Evolutionary conservation across 2,329 filamentous ascomycete genomes (phyloP), one percentile per base, ranked within the genome.

Genomic region (Bipolaris cookei): DNA sequence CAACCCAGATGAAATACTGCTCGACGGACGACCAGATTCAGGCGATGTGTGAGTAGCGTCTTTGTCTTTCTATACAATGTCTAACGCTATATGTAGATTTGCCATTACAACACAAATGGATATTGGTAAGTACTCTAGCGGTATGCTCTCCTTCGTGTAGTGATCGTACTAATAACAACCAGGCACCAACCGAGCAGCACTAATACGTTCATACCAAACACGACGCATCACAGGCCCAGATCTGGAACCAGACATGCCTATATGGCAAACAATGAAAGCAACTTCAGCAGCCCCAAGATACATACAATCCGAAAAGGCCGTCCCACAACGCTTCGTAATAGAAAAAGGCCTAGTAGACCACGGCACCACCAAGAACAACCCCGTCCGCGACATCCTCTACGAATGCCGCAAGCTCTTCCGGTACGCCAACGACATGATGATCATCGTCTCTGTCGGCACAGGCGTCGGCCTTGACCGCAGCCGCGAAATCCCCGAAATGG

Each of bases 301-400:
- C 30, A 57, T 70, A 34, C 49, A 57, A 16, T 56, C 63, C 0
- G 56, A 56, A 5, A 56, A 58, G 20, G 58, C 59, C 3, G 23
- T 59, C 1, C 62, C 54, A 11, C 64, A 63, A 44, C 61, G 66
- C 32, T 53, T 63, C 11, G 63, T 72, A 13, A 67, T 74, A 13
- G 65, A 63, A n/a, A 68, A 68, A 1, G 71, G 71, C 11, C 56
- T 72, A 3, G 68, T 72, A 7, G 71, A 74, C 46, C 65, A 71
- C 45, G 69, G 71, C 13, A 72, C 66, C 6, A 58, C 64, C 1
- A 74, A 74, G 53, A 72, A 73, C 60, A 73, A 73, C 23, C 70
- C 71, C 8, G 56, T 73, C 10, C 66, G 67, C 55, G 71, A 74
- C 47, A 61, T 70, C 5, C 56, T 70, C 13, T 74, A 64, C 58